Base-by-base conservation (phyloP, 108 stramenopile species). In the Cyclotella baltica region DNA sequence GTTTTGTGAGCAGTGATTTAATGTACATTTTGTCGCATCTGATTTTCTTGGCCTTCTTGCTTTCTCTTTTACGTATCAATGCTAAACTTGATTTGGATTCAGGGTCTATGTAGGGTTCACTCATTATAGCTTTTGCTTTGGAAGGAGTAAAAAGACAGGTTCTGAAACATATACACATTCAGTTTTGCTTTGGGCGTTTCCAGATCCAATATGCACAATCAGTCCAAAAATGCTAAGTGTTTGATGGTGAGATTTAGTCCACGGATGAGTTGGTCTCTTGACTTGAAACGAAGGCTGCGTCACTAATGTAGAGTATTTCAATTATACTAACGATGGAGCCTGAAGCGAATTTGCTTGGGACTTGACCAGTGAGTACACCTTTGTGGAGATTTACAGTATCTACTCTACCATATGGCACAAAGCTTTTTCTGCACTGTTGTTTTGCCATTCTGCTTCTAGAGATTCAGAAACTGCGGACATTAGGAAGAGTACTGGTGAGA, bases 401-500 rank as follows among this genome's bases (percentile, higher is more conserved):
- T 4, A 52, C 51, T 52, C n/a, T 52, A 4, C 19, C n/a, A n/a
- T n/a, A n/a, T n/a, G 11, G 51, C n/a, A 52, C 4, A 4, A 4
- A 43, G 2, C 29, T 22, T 18, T 63, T 19, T 28, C 58, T 3
- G 55, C 29, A 9, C 34, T 52, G 11, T 20, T 30, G 2, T 22
- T 43, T 33, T 22, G 35, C 15, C 20, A 36, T 53, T 22, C 29
- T 18, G 18, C 29, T 27, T 75, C 51, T 3, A 70, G 36, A 2
- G 67, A 38, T 58, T 77, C 67, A 11, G 38, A 27, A 19, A 70
- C 18, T 3, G 76, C 69, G 1, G 58, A 46, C 57, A 77, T 50
- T 8, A 77, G 40, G 58, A 77, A 77, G 15, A 77, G 20, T 5
- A 67, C 77, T 18, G 77, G 70, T 62, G 77, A 52, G 51, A 52